Base-by-base conservation (phyloP, 2,329 filamentous ascomycete genomes). In the Hansfordia pulvinata region DNA sequence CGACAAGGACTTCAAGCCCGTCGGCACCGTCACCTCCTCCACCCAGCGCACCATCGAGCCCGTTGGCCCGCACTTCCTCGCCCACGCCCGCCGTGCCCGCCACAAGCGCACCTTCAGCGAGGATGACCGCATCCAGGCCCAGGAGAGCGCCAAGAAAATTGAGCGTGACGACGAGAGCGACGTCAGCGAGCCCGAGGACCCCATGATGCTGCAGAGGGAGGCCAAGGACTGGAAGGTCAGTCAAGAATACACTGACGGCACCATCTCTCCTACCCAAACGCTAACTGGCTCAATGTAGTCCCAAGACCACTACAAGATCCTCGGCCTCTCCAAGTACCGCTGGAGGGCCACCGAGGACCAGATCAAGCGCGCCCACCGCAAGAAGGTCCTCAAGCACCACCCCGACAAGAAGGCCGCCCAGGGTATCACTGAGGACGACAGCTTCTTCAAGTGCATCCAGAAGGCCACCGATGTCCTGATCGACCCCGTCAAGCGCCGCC, bases 371-470 rank as follows among this genome's bases (percentile, higher is more conserved):
- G 90, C 92, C 41, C 88, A 98, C 64, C 84, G 90, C 64, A 94
- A 93, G 75, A 98, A 98, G 79, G 90, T 98, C 39, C 79, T 98
- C 40, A 88, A 85, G 62, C 90, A 98, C 57, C 90, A 98, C 58
- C 90, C 90, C 35, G 90, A 98, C 57, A 98, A 98, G 77, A 93
- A 92, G 64, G 90, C 92, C 10, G 90, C 90, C 16, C 71, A 77
- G 25, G 90, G 90, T 35, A 70, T 73, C 44, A 70, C 73, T 41
- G 86, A 96, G 46, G 88, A 94, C 57, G 90, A 98, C 56, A 83
- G 81, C 54, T 98, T 98, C 69, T 98, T 98, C 79, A 98, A 98
- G 71, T 98, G 92, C 59, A 98, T 98, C 55, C 92, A 98, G 55
- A 94, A 94, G 59, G 90, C 90, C 31, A 88, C 80, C 44, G 90